Percentiles rank a stretch among this genome's conserved stretches.
phyloP scores from a whole-genome alignment of 2,329 filamentous ascomycete genomes.

The Neonectria sp. region DNA sequence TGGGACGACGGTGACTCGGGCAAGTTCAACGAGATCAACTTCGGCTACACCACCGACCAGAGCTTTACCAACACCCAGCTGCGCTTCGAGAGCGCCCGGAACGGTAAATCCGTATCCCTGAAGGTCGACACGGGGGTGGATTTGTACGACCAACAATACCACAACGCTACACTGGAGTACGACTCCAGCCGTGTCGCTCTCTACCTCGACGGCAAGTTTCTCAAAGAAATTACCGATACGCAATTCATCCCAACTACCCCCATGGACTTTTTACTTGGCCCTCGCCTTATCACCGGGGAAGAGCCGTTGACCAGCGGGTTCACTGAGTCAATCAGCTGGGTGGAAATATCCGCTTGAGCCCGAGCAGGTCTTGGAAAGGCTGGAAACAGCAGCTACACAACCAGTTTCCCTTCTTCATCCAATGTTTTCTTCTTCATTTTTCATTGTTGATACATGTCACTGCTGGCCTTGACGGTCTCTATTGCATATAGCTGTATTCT shows the following conservation, averaged over 20 bases:
- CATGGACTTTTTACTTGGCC: slow-evolving; percentile 36
- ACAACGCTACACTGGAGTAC: slow-evolving; percentile 37
- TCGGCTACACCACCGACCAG: slow-evolving; percentile 37
- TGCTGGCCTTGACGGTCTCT: too few species aligned
- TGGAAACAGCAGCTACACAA: too few species aligned
- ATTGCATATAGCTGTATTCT: too few species aligned
- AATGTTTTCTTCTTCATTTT: too few species aligned
- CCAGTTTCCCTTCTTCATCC: too few species aligned
- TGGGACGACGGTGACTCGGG: slow-evolving; percentile 29
- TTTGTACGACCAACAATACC: slow-evolving; percentile 34
- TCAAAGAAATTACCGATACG: slow-evolving; percentile 31
- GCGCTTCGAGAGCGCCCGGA: slow-evolving; percentile 34
- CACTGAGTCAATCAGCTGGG: slow-evolving; percentile 38
- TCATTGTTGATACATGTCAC: too few species aligned
- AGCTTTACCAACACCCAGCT: slow-evolving; percentile 26
- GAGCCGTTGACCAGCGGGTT: slow-evolving; percentile 18
- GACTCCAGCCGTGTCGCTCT: slow-evolving; percentile 31
- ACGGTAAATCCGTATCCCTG: slow-evolving; percentile 12
- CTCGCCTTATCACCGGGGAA: slow-evolving; percentile 30
- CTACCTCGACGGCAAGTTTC: slow-evolving; percentile 32
- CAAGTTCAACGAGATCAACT: slow-evolving; percentile 41
- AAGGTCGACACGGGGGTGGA: slow-evolving; percentile 30
- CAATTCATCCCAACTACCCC: slow-evolving; percentile 33
- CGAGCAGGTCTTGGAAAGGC: too few species aligned
- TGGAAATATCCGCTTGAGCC: slow-evolving; percentile 27